Base-by-base conservation (phyloP, 1,284 basidiomycete species). In the Tylopilus orsonianus region DNA sequence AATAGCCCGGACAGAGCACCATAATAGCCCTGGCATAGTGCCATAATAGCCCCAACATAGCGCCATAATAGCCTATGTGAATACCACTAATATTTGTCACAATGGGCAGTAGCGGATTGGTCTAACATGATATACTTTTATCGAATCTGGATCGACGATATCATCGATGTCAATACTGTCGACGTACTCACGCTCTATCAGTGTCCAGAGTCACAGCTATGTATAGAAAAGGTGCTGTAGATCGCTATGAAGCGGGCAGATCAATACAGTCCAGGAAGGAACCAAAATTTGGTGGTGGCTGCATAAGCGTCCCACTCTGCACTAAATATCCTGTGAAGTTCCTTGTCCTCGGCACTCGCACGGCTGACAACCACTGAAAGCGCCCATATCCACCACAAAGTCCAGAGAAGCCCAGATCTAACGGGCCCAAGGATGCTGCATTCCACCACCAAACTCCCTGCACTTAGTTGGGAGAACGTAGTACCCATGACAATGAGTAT, bases 301-400 rank as follows among this genome's bases (percentile, higher is more conserved):
- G 77, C 75, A 54, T 80, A 82, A n/a, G 52, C 56, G 7, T 78
- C 75, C 80, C 80, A 82, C 55, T 79, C 71, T 14, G 65, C 58
- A 30, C 71, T 69, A 52, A 81, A 82, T 41, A 71, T 48, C 55
- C 75, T 74, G 49, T 61, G 64, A 65, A 82, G 74, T 58, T 80
- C 73, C 38, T 63, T 68, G 53, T 82, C 80, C 65, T 82, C 80
- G 10, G 78, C 77, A 41, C 69, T 61, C 0, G 77, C 77, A 48
- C 80, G 67, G 39, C 74, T 75, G 18, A 77, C 55, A 10, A 73
- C 75, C 0, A 80, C 78, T 5, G 73, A 66, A 40, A 78, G 56
- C 34, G 77, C 72, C 76, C 77, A 81, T 7, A 64, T 52, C 73
- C 76, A 80, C 79, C 80, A 80, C 3, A 61, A 56, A 4, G 66